Base-by-base conservation (phyloP, 176 grass and related monocot species). In the Carex parvula region DNA sequence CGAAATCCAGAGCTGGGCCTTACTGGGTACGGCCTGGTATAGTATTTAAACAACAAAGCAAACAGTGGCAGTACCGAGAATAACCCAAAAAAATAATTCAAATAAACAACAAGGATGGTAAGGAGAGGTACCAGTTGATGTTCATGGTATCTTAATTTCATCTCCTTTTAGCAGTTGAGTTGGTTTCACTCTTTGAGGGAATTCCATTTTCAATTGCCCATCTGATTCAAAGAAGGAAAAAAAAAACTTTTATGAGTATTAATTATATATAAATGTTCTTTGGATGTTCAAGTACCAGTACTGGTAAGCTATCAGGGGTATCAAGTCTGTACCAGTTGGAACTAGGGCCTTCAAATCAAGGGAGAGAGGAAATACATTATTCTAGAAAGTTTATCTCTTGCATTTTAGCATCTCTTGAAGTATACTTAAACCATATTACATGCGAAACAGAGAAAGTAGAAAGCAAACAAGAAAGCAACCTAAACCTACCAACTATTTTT, bases 121-220 rank as follows among this genome's bases (percentile, higher is more conserved):
- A 16, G 21, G 46, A 55, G 17, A 56, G 30, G 24, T 56, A 77
- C 73, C 73, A 56, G 73, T 77, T 2, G 13, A 54, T 17, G 13
- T 55, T 32, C 72, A 32, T 30, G 48, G 48, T 46, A 24, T 11
- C 48, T 70, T 20, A 41, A 41, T 37, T 83, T 83, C 22, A 83
- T 83, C 80, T 83, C 60, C 80, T 83, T 66, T 62, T 83, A 83
- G 60, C 37, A 83, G 60, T 83, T 66, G 73, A 77, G 24, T 77
- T 77, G 46, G 73, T 77, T 24, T 29, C 41, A 55, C 46, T 13
- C 50, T 56, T 55, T 18, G 42, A 68, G 3, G 59, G n/a, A 67
- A 48, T 50, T 50, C 39, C 80, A 29, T 83, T 50, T 83, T 83
- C 60, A 64, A 83, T 54, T 65, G 24, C 21, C 80, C 80, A 83